Percentiles rank a stretch among this genome's conserved stretches.
Conservation (phyloP, 257 asterid species). For the Nicotiana tomentosiformis region DNA sequence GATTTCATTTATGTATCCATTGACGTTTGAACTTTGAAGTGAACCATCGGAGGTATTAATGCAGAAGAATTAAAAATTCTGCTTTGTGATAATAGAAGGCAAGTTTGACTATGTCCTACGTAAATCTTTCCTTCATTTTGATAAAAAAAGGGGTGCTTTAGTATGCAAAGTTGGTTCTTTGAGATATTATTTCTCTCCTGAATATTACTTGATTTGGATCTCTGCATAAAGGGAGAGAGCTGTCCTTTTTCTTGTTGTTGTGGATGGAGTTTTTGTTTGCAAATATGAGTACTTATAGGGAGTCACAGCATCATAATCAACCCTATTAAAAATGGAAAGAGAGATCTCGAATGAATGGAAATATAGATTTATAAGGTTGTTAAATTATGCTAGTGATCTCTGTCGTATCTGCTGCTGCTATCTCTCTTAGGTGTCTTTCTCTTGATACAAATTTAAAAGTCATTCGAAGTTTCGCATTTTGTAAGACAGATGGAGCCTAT, state of each 20-base stretch:
- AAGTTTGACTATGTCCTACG: not conserved
- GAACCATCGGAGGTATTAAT: not conserved
- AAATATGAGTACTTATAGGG: not conserved
- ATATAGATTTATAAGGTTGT: not conserved
- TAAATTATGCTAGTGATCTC: not conserved
- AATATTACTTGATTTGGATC: not conserved
- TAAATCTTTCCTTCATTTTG: not conserved
- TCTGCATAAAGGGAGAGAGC: not conserved
- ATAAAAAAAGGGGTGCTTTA: not conserved
- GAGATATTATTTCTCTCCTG: not conserved
- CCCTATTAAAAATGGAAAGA: not conserved
- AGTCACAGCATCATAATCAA: not conserved
- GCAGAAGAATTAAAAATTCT: not conserved
- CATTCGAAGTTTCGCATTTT: conserved; percentile 21
- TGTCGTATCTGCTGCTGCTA: not conserved
- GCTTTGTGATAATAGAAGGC: not conserved
- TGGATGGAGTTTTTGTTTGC: not conserved
- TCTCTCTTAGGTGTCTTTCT: not conserved
- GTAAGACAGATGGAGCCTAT: conserved; percentile 35
- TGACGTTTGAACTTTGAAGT: not conserved
- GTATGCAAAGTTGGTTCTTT: not conserved
- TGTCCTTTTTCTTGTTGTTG: not conserved
- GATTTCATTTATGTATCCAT: not conserved
- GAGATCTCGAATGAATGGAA: not conserved
- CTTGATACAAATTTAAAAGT: not conserved